phyloP scores from a whole-genome alignment of 805 yeast species.

The Suhomyces pyralidae region DNA sequence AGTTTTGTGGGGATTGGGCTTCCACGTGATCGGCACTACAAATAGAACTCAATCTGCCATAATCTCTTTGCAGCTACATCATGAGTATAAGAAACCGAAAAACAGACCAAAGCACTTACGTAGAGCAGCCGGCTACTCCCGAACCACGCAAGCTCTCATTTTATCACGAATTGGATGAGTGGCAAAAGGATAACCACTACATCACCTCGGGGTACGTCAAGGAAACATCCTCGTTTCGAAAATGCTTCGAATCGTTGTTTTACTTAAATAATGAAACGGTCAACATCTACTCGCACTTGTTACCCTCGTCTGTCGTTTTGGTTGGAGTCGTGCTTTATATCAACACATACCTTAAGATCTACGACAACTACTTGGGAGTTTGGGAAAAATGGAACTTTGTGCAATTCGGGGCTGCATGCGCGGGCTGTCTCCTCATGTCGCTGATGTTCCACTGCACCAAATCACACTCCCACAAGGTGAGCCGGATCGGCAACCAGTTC shows the following conservation, averaged over 20 bases:
- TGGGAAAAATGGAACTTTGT: conserved; percentile 51
- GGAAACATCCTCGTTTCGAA: conserved; percentile 46
- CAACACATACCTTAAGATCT: conserved; percentile 23
- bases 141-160: conserved; percentile 14
- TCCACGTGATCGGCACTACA: not conserved
- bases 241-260: conserved; percentile 47
- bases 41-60: not conserved
- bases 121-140: not conserved
- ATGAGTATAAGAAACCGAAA: not conserved
- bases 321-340: conserved; percentile 21
- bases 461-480: conserved; percentile 57
- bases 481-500: conserved; percentile 60
- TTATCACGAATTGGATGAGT: conserved; percentile 60
- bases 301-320: conserved; percentile 41
- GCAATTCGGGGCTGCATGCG: conserved; percentile 56
- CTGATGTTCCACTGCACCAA: conserved; percentile 66
- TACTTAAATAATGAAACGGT: conserved; percentile 70
- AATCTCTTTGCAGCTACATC: not conserved
- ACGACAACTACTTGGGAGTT: conserved; percentile 21
- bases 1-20: not conserved
- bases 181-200: conserved; percentile 75
- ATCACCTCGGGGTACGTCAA: conserved; percentile 64
- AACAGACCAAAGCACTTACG: not conserved
- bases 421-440: conserved; percentile 58
- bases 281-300: conserved; percentile 65